Base-by-base conservation (phyloP, 768 basidiomycete species). In the Lactarius sanguifluus region DNA sequence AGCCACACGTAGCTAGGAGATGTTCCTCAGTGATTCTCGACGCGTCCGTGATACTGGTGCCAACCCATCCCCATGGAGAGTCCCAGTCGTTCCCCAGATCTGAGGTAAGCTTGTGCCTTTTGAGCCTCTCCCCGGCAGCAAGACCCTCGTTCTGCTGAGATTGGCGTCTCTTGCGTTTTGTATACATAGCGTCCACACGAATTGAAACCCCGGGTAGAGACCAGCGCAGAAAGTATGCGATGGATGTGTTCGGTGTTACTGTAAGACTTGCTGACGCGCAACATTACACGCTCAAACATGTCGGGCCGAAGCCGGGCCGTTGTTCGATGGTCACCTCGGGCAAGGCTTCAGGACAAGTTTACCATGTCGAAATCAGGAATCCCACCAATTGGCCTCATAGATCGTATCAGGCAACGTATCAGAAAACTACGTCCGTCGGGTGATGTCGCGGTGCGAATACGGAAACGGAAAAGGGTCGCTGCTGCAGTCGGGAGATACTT, bases 61-160 rank as follows among this genome's bases (percentile, higher is more conserved):
- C 86, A 59, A 92, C 88, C 93, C 93, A 96, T 59, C 82, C 82
- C 93, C 93, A 94, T n/a, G 83, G 77, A 38, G 83, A 80, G 63
- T 79, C 58, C 62, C 62, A 59, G 41, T 57, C 56, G 23, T 60
- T 57, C 75, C 25, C 66, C 13, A 64, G 23, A 50, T 76, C 76
- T 50, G 77, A 77, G n/a, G 81, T 76, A 18, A 86, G 79, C 62
- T 81, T 81, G 64, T 80, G 77, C 59, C 86, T 83, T 71, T 86
- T 87, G 70, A 90, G 81, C 28, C 80, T 79, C 77, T 90, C 85
- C 25, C 87, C 89, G 34, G 87, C 79, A 57, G 79, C 76, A 43
- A 88, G 80, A 28, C 87, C 89, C 71, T 82, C 82, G 1, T 16
- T 76, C 69, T 30, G 76, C 54, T 5, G 81, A 76, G 20, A 82